phyloP scores from a whole-genome alignment of 2,329 filamentous ascomycete species.

The Albifimbria verrucaria region DNA sequence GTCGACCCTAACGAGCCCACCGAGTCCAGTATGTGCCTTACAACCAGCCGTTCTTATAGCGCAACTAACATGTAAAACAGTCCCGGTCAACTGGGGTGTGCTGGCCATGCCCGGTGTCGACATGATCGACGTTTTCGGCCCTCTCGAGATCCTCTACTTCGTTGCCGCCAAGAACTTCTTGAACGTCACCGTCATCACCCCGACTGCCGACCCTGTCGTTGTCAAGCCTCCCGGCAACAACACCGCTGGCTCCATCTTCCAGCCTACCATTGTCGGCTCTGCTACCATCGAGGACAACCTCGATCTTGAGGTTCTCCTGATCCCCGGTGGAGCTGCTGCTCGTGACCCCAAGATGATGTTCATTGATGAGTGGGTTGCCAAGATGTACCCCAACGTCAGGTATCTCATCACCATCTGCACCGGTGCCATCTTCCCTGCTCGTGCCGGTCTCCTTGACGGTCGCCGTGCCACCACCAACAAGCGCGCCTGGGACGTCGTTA shows the following conservation, averaged over 20 bases:
- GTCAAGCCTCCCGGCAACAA: neutral
- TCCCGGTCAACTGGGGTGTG: slow-evolving; percentile 11
- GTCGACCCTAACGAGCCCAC: too few relatives aligned
- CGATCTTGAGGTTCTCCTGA: slow-evolving; percentile 52
- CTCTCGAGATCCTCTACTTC: slow-evolving; percentile 16
- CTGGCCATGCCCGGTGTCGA: slow-evolving; percentile 14
- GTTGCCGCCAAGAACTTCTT: slow-evolving; percentile 8
- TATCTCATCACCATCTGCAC: slow-evolving; percentile 66
- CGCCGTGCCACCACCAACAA: slow-evolving; percentile 64
- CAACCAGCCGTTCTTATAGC: neutral
- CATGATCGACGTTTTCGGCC: slow-evolving; percentile 17
- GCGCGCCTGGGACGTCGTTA: slow-evolving; percentile 43
- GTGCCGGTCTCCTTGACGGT: slow-evolving; percentile 56
- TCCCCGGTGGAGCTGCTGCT: slow-evolving; percentile 58
- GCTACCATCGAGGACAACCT: slow-evolving; percentile 3
- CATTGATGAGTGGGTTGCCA: slow-evolving; percentile 33
- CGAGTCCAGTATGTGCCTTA: neutral
- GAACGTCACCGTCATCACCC: slow-evolving; percentile 6
- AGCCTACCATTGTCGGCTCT: slow-evolving; percentile 2
- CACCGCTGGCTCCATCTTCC: slow-evolving; percentile 4
- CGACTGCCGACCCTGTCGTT: neutral
- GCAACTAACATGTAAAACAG: neutral
- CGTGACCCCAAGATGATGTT: slow-evolving; percentile 24
- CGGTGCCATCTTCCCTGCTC: slow-evolving; percentile 54
- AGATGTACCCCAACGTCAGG: slow-evolving; percentile 32